phyloP scores from a whole-genome alignment of 208 protist genomes.

The Trypanosoma grayi region DNA sequence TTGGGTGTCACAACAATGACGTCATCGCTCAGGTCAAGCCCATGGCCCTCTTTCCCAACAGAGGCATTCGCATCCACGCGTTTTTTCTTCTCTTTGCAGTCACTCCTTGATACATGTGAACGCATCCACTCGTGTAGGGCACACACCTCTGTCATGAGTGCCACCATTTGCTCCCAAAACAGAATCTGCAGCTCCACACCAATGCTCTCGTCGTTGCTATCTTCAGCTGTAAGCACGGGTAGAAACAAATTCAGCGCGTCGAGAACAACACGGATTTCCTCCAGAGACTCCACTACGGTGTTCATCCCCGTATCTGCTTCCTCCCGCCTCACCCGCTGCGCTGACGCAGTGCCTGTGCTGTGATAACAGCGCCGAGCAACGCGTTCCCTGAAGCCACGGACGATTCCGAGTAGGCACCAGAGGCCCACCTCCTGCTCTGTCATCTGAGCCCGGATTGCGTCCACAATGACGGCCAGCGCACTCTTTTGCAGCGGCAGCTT shows the following conservation, averaged over 20 bases:
- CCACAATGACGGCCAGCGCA: conserved; percentile 1
- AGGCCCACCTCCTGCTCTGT: background rate
- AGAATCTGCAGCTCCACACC: background rate
- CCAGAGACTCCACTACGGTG: no score
- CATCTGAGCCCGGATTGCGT: background rate
- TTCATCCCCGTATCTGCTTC: no score
- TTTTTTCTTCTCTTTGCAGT: background rate
- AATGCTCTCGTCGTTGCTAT: background rate
- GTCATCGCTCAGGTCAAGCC: background rate
- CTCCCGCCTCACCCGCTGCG: background rate
- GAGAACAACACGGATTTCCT: conserved; percentile 5
- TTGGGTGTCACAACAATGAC: background rate
- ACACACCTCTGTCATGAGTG: conserved; percentile 3
- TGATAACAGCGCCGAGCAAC: background rate
- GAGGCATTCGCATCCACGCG: background rate
- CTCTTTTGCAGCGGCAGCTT: background rate
- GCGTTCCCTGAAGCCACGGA: conserved; percentile 16
- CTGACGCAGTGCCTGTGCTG: background rate
- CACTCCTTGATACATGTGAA: no score
- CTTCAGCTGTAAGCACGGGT: background rate
- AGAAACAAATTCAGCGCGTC: conserved; percentile 1
- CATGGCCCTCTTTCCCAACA: background rate
- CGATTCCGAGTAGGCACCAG: conserved; percentile 19
- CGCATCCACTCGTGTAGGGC: background rate
- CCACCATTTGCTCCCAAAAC: conserved; percentile 19